Base-by-base conservation (phyloP, 805 yeast species). In the Kazachstania bromeliacearum region DNA sequence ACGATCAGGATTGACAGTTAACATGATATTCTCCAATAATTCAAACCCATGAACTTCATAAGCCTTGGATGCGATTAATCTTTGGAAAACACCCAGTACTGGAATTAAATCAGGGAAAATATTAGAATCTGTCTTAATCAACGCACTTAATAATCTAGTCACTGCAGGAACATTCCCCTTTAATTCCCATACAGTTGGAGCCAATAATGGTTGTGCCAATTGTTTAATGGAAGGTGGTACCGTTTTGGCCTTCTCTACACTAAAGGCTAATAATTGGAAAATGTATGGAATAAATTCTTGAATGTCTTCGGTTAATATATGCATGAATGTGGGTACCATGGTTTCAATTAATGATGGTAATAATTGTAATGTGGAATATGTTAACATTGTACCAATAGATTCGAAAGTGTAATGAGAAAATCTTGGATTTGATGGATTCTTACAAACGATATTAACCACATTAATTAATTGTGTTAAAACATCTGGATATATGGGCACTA, bases 271-370 rank as follows among this genome's bases (percentile, higher is more conserved):
- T n/a, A 92, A 69, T 63, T 92, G 99, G 61, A 94, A 81, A 5
- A 81, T 77, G 53, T 92, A 92, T 8, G 97, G 96, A 13, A 84
- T 77, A 55, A 92, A 92, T 62, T 92, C 99, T 48, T 88, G 89
- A 31, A 92, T 82, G 49, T 92, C 97, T 34, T 77, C 76, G 15
- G 83, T 79, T 38, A 92, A 66, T 20, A 88, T 73, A 1, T 62
- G 61, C 41, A 88, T 62, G 38, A 84, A 65, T 2, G 76, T 68
- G 6, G 94, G 89, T 49, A 88, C 68, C 23, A 84, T 65, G 8
- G 72, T 39, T 1, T 64, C 60, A 13, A 67, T 50, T 19, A 66
- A 51, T 9, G 53, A 43, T 5, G 47, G 36, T 4, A 58, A 39
- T 28, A 64, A 53, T 17, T 48, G 46, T 25, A 62, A 52, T 6